Evolutionary conservation across 2,329 filamentous ascomycete species (phyloP).

Genomic region (Myriosclerotinia curreyana): DNA sequence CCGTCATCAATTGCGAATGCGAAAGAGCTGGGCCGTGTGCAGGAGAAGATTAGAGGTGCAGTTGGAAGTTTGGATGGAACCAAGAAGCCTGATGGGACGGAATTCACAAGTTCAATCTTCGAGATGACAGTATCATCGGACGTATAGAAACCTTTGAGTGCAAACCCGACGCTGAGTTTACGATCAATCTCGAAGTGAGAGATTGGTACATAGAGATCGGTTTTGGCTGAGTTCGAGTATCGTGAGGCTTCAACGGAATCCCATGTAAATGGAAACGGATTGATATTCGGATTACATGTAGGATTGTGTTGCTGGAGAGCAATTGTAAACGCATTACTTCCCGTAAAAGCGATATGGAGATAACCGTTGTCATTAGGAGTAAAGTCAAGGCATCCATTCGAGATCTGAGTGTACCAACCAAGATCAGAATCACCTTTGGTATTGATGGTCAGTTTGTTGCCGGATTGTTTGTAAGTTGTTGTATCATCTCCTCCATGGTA

Average conservation of each 20-base stretch:
- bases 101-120: conserved; percentile 58
- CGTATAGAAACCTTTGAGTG: conserved; percentile 63
- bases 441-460: conserved; percentile 52
- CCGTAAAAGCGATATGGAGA: conserved; percentile 62
- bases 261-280: conserved; percentile 64
- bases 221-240: conserved; percentile 48
- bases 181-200: conserved; percentile 63
- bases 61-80: conserved; percentile 60
- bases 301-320: conserved; percentile 65
- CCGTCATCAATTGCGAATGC: conserved; percentile 73
- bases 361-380: conserved; percentile 54
- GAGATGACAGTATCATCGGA: conserved; percentile 50
- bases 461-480: conserved; percentile 51
- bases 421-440: conserved; percentile 57
- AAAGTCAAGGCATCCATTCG: conserved; percentile 54
- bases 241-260: conserved; percentile 63
- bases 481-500: conserved; percentile 66
- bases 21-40: conserved; percentile 66
- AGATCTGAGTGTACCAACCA: conserved; percentile 58
- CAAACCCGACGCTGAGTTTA: conserved; percentile 54
- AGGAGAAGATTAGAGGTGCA: conserved; percentile 59
- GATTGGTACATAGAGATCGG: conserved; percentile 64
- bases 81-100: conserved; percentile 49
- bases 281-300: conserved; percentile 52
- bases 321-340: conserved; percentile 60